Base-by-base conservation (phyloP, 257 asterid genomes). In the Oldenlandia corymbosa region DNA sequence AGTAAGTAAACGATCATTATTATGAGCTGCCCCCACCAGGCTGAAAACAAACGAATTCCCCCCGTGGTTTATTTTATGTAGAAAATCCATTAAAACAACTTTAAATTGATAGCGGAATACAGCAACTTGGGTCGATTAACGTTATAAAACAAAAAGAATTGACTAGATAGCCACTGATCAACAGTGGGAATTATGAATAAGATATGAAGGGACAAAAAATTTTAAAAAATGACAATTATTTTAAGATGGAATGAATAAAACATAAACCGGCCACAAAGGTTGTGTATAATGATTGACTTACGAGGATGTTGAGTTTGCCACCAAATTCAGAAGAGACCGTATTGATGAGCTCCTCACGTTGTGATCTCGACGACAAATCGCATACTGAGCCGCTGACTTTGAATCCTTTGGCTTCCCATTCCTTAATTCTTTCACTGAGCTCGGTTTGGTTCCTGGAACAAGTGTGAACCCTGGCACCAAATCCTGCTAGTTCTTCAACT, bases 261-360 rank as follows among this genome's bases (percentile, higher is more conserved):
- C 34, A 14, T 17, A 34, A 60, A 17, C 43, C 21, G 10, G 63
- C 3, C 34, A 7, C 10, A 18, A 7, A 60, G 42, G 42, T n/a
- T n/a, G n/a, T n/a, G n/a, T n/a, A 4, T 23, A 17, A 8, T 14
- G 27, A 10, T 5, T 5, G 43, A 64, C 82, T 74, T 62, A 74
- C 83, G 26, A 78, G 71, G 56, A 78, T 78, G 10, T 67, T 78
- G 59, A 78, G 71, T 32, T 78, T 78, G 46, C 73, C 77, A 17
- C 52, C 20, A 46, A 78, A 78, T 34, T 34, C 41, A 26, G 56
- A 51, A 45, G 63, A 37, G 50, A 74, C 83, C 2, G 58, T 63
- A 10, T 71, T 52, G 36, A 78, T 63, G 1, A 78, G 68, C 68
- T 73, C 65, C 26, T 67, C 68, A 0, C 79, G 61, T 20, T 78